These are phyloP conservation scores for Coleophoma crateriformis DNA, from an alignment of 2,329 filamentous ascomycete genomes.

Conservation along the genomic window DNA sequence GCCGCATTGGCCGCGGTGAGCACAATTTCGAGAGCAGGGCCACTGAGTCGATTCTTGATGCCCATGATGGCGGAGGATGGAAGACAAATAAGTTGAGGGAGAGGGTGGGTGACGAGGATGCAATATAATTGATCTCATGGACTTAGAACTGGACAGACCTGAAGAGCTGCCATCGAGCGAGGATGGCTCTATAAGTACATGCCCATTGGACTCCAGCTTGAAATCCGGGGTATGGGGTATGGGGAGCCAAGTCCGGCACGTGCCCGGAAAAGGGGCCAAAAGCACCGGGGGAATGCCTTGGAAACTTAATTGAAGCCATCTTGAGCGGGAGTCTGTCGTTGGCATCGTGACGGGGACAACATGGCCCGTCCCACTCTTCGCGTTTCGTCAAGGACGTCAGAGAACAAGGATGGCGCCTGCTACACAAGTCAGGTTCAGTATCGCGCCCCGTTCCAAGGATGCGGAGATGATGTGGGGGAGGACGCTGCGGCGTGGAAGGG, in stretches of 20 bases:
- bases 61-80: neutral
- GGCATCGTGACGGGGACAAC: neutral
- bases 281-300: neutral
- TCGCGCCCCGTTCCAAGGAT: no score
- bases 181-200: neutral
- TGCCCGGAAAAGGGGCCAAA: neutral
- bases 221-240: slow-evolving; percentile 3
- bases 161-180: neutral
- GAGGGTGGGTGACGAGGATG: neutral
- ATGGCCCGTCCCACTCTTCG: neutral
- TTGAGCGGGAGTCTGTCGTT: neutral
- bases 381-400: no score
- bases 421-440: no score
- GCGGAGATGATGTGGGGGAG: no score
- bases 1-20: slow-evolving; percentile 10
- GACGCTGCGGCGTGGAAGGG: no score
- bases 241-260: neutral
- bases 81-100: neutral
- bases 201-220: neutral
- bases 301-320: neutral
- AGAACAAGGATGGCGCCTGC: no score
- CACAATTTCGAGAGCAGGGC: slow-evolving; percentile 4
- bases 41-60: neutral
- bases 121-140: neutral
- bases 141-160: no score